Evolutionary conservation across 441 rosid species (phyloP), one percentile per base, ranked within the genome.

Genomic region (Mallotus repandus): DNA sequence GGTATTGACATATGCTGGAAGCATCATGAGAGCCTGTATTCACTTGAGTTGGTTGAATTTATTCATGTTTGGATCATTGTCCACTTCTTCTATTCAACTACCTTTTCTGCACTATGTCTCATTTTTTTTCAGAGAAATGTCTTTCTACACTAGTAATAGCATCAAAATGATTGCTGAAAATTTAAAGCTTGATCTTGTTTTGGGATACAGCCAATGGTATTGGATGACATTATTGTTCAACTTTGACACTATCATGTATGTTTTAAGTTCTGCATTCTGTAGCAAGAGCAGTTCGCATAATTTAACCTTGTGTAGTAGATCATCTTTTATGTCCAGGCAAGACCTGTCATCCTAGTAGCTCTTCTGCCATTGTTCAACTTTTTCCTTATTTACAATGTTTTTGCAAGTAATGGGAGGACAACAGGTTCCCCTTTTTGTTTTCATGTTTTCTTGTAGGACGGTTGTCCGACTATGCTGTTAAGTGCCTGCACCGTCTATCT

Each of bases 1-100:
- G 94, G 98, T 89, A 80, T 16, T 22, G 52, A 41, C 53, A 18
- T 25, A 16, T 8, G 25, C 10, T 29, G 18, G n/a, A 43, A 63
- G 9, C 45, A 14, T 6, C 14, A 16, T 38, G 60, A 67, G 70
- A 50, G 18, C n/a, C 45, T 13, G n/a, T 25, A 7, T 9, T 29
- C 38, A 18, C 12, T 15, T 14, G 4, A 43, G 43, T 18, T 13
- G 22, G 10, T 58, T 45, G 59, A 45, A 4, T 12, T 0, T 19
- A 21, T 15, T 43, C 46, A 7, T 9, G 13, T 18, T 46, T 18
- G 55, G 48, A 29, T 46, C n/a, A n/a, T 29, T 8, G 18, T 8
- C 21, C 5, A 35, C 61, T n/a, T 53, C 29, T 25, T n/a, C n/a
- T n/a, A 25, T 25, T 25, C 29, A 25, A 25, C 29, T 25, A 2